Evolutionary conservation across 345 rosid species (phyloP).

Genomic region (Xanthoceras sorbifolium): DNA sequence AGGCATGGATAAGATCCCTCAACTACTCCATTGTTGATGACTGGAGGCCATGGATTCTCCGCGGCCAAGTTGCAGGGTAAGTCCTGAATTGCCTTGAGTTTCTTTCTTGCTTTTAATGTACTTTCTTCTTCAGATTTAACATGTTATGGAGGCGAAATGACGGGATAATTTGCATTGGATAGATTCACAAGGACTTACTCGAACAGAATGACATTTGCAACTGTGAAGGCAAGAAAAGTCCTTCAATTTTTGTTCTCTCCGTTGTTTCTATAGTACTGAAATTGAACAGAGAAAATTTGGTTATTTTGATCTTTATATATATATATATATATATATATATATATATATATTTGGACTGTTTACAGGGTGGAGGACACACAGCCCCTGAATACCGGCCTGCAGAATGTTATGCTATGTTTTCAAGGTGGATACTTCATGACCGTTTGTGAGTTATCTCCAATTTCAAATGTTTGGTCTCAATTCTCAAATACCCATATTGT

Average conservation of each 20-base stretch:
- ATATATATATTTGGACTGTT: conserved; percentile 7
- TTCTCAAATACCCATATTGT: too few species aligned
- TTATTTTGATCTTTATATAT: neutral
- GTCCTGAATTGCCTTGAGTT: neutral
- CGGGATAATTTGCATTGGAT: neutral
- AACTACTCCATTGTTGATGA: conserved; percentile 56
- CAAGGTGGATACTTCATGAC: conserved; percentile 41
- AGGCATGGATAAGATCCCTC: conserved; percentile 60
- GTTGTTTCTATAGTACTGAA: neutral
- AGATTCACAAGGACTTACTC: conserved; percentile 67
- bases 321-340: too few species aligned
- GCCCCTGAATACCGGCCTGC: conserved; percentile 50
- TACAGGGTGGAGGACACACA: conserved; percentile 74
- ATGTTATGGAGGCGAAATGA: neutral
- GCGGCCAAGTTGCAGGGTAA: conserved; percentile 64
- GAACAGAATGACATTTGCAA: conserved; percentile 69
- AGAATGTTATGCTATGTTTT: conserved; percentile 49
- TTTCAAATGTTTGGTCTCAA: neutral
- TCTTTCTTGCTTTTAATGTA: too few species aligned
- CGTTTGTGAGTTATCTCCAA: conserved; percentile 25
- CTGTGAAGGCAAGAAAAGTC: conserved; percentile 47
- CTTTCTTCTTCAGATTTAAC: neutral
- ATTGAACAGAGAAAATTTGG: neutral
- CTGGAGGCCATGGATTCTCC: conserved; percentile 57
- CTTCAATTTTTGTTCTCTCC: neutral